Base-by-base conservation (phyloP, 2,329 filamentous ascomycete species). In the Leptosphaerulina australis region DNA sequence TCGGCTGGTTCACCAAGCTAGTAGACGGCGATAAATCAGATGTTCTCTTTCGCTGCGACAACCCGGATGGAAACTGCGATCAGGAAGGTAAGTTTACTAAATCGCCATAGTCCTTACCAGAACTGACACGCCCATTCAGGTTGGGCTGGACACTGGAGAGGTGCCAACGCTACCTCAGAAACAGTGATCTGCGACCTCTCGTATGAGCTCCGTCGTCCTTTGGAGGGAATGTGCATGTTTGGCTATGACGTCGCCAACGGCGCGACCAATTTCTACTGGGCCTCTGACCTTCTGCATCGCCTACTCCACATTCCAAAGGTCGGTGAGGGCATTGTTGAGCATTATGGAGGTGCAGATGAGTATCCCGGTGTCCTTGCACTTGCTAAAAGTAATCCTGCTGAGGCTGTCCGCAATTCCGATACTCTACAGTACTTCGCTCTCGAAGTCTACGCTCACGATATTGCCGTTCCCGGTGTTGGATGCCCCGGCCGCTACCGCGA, bases 171-270 rank as follows among this genome's bases (percentile, higher is more conserved):
- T 2, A 84, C 84, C 2, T 71, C 77, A 0, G 85, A 89, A 70
- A 89, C 86, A 2, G 86, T 88, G 57, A 88, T 89, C 69, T 89
- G 86, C 71, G 78, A 80, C 4, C 75, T 82, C 1, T 87, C 84
- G 1, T 89, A 83, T 69, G 53, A 60, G 28, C 78, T 77, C 36
- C 83, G 86, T 38, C 79, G 78, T 26, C 79, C 78, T 15, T 79
- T 89, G 6, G 75, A 79, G 40, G 78, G 79, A 22, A 76, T 88
- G 63, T 89, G 87, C 68, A 78, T 77, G 20, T 74, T 80, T 14
- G 86, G 86, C 40, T 88, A 87, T 71, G 83, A 79, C 6, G 81
- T 89, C 6, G 77, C 83, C 5, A 72, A 73, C 10, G 79, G 77
- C 4, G 71, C 78, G 20, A 79, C 82, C 12, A 85, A 85, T 68